Base-by-base conservation (phyloP, 176 grass and related monocot genomes). In the Carex cristatella region DNA sequence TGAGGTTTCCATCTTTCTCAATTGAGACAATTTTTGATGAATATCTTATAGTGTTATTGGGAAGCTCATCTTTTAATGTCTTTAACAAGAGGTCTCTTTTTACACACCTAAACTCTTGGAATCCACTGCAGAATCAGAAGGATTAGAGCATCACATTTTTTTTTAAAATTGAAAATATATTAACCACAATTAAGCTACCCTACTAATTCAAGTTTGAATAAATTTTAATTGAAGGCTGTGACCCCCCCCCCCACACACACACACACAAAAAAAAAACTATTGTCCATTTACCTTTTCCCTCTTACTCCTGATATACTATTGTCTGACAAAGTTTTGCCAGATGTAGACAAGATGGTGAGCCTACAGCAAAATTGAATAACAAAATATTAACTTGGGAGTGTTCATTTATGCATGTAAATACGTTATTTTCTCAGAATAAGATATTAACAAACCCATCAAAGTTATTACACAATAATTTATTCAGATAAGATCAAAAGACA, bases 1-100 rank as follows among this genome's bases (percentile, higher is more conserved):
- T 98, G 59, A 64, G 60, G 12, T 69, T 60, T 65, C 81, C 79
- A 6, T 79, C 79, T 15, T 92, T 88, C 35, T 95, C 86, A 61
- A 98, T 92, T 18, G 85, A 84, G 23, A 90, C 88, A 18, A 98
- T 85, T 79, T 86, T 95, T 13, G 91, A 95, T 83, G 95, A 98
- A 75, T 86, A 98, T 67, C 89, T 89, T 70, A 98, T 81, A n/a
- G 87, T 84, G 86, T 67, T 89, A 18, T 2, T 11, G 2, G 91
- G 95, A 13, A 97, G 84, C 82, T 94, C 86, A 15, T 79, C 83
- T 13, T 79, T 86, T n/a, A 94, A 80, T 30, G 80, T 82, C 55
- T 87, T 86, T 13, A 93, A 37, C 57, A 98, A 53, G 13, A 93
- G 8, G 68, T 92, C 89, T 3, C 95, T 89, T 84, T 65, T 86